Evolutionary conservation across 2,329 filamentous ascomycete species (phyloP), one percentile per base, ranked within the genome.

Genomic region (Aphanoascus verrucosus): DNA sequence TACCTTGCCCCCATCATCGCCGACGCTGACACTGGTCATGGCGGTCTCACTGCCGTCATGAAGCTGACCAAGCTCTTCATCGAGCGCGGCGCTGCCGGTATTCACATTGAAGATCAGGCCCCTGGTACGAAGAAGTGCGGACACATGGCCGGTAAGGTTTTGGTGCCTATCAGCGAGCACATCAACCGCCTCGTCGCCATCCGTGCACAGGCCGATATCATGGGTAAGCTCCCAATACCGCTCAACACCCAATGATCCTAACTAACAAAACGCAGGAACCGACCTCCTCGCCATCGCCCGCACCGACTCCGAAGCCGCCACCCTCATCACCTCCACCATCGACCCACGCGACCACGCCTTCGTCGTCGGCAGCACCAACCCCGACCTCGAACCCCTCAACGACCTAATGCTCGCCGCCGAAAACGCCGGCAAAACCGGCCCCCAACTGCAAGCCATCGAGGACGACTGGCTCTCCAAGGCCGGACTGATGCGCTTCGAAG

Each of bases 61-160:
- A 98, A 97, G 79, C 82, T 98, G 63, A 97, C 93, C 59, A 96
- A 96, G 78, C 81, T 97, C 54, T 97, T 98, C 70, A 75, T 97
- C 60, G 93, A 98, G 77, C 89, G 90, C 72, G 93, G 93, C 63
- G 93, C 93, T 44, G 93, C 93, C 41, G 93, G 93, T 61, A 96
- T 98, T 65, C 93, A 98, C 74, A 96, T 98, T 62, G 93, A 98
- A 74, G 93, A 98, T 69, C 93, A 97, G 73, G 91, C 93, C 3
- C 91, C 93, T 2, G 93, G 93, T 52, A 97, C 93, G 48, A 98
- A 98, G 82, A 98, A 98, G 81, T 98, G 93, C 70, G 93, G 93
- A 59, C 93, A 97, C 75, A 97, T 97, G 93, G 93, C 93, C 60
- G 93, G 93, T 66, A 97, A 97, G 76, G 93, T 97, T 42, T 78